Evolutionary conservation across 2,329 filamentous ascomycete species (phyloP), one percentile per base, ranked within the genome.

Genomic region (Lachnum nothofagi): DNA sequence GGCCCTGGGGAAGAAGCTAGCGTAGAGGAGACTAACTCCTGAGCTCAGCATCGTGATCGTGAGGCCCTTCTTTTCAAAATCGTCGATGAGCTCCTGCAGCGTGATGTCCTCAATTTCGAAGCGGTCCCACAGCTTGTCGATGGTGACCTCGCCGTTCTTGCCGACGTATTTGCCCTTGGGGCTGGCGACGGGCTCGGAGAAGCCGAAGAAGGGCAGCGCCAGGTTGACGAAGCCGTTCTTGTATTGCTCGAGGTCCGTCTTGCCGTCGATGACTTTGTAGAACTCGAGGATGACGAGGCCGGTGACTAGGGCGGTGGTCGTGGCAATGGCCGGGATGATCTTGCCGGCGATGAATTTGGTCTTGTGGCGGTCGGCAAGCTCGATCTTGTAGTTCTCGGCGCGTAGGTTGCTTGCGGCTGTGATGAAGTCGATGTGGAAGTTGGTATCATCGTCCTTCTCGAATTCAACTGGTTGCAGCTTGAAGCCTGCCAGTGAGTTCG

Each of bases 291-390:
- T 79, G 45, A 98, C 90, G 39, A 98, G 77, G 50, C 93, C 93
- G 2, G 93, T 98, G 10, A 97, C 91, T 49, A 98, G 76, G 3
- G 93, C 91, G 2, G 93, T 98, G 0, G 93, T 97, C 3, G 93
- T 98, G 38, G 93, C 93, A 68, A 98, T 98, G 39, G 93, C 93
- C 19, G 93, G 93, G 58, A 98, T 98, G 60, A 98, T 98, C 80
- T 98, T 98, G 68, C 93, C 93, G 25, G 93, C 94, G 66, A 98
- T 98, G 70, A 98, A 97, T 76, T 98, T 98, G 54, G 91, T 98
- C 83, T 93, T 95, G 78, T 96, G 93, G 54, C 89, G 81, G 65
- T 98, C 91, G 0, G 93, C 91, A 56, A 83, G 79, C 63, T 88
- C 82, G 59, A 98, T 98, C 69, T 93, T 95, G 79, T 98, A 98